Percentiles rank a stretch among this genome's conserved stretches.
phyloP scores from a whole-genome alignment of 768 basidiomycete species.

The Trametes coccinea region DNA sequence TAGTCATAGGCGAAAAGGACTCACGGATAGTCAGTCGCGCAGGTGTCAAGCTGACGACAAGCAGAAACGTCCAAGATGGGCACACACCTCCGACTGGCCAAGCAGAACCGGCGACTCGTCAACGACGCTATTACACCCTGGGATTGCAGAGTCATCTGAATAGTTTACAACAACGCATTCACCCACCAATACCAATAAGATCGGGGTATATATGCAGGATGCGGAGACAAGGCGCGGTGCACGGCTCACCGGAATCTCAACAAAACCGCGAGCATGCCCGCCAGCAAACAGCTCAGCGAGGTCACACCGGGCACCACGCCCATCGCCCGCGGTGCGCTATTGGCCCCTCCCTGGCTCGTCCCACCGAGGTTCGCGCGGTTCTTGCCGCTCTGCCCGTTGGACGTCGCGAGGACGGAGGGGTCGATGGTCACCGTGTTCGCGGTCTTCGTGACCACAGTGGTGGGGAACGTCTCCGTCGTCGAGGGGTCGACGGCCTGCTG shows the following conservation, averaged over 20 bases:
- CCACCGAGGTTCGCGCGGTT: constrained; percentile 32
- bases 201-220: background rate
- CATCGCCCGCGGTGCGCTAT: constrained; percentile 16
- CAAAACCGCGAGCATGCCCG: constrained; percentile 16
- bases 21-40: no score
- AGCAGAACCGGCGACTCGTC: no score
- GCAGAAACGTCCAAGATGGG: no score
- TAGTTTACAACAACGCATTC: no score
- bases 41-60: no score
- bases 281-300: constrained; percentile 18
- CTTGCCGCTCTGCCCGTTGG: constrained; percentile 54
- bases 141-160: no score
- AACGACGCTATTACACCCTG: no score
- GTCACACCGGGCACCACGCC: constrained; percentile 22
- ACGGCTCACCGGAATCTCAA: constrained; percentile 15
- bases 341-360: constrained; percentile 29
- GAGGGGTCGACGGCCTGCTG: constrained; percentile 38
- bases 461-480: constrained; percentile 51
- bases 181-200: no score
- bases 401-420: constrained; percentile 53
- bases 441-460: constrained; percentile 47
- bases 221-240: no score
- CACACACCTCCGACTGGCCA: no score
- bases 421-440: constrained; percentile 45
- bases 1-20: no score